Conservation (phyloP, 495 filamentous ascomycete genomes). For the Coniosporium apollinis region DNA sequence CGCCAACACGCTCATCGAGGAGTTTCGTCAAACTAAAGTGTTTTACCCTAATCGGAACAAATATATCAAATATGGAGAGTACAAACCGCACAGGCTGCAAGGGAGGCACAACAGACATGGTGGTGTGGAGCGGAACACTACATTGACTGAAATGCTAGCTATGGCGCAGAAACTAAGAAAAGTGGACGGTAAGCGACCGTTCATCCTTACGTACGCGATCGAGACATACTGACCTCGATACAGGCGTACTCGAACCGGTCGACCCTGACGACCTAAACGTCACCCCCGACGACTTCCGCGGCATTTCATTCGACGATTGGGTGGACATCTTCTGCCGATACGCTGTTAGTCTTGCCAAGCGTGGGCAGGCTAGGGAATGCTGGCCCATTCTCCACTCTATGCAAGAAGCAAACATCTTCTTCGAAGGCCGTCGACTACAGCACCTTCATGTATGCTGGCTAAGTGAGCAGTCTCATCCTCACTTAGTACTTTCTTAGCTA, state of each 20-base stretch:
- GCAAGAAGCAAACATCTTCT: conserved; percentile 63
- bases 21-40: conserved; percentile 57
- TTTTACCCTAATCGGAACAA: conserved; percentile 60
- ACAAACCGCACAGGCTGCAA: conserved; percentile 52
- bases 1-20: conserved; percentile 56
- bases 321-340: conserved; percentile 83
- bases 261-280: not conserved
- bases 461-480: too few relatives aligned
- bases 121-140: conserved; percentile 23
- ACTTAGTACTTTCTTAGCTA: too few relatives aligned
- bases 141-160: conserved; percentile 48
- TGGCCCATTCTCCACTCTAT: conserved; percentile 64
- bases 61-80: conserved; percentile 46
- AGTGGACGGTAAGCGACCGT: not conserved
- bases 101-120: conserved; percentile 28
- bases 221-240: not conserved
- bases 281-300: conserved; percentile 52
- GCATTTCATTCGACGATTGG: conserved; percentile 67
- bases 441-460: conserved; percentile 69
- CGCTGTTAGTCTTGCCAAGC: conserved; percentile 51
- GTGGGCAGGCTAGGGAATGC: conserved; percentile 40
- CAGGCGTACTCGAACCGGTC: not conserved
- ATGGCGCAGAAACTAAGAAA: conserved; percentile 48
- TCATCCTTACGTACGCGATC: not conserved
- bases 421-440: conserved; percentile 41